A percentile compares a stretch with the other conserved stretches of the same genome.
phyloP scores from a whole-genome alignment of 805 yeast species.

The Kuraishia borneana region DNA sequence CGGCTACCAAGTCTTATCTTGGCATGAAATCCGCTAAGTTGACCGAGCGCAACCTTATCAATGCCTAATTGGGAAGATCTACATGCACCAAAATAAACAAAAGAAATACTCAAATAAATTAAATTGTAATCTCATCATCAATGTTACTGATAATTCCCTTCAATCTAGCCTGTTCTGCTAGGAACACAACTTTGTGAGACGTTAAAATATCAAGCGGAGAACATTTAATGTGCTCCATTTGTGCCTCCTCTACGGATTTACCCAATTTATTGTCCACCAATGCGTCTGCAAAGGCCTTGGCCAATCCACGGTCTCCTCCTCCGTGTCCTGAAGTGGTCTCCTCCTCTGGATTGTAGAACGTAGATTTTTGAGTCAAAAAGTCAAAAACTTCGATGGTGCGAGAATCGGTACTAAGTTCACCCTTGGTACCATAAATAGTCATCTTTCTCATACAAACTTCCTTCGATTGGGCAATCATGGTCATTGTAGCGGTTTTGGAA shows the following conservation, averaged over 20 bases:
- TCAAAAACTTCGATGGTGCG: constrained; percentile 10
- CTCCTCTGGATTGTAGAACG: constrained; percentile 4
- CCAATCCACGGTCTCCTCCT: constrained; percentile 14
- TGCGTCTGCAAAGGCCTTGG: constrained; percentile 11
- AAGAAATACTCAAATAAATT: no score
- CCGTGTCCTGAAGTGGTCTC: constrained; percentile 13
- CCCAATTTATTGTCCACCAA: constrained; percentile 7
- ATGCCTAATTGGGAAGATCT: no score
- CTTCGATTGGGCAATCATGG: constrained; percentile 12
- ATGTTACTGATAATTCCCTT: neutral
- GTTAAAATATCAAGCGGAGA: constrained; percentile 11
- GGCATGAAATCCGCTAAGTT: no score
- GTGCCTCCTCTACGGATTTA: constrained; percentile 7
- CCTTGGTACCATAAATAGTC: constrained; percentile 11
- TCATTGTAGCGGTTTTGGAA: constrained; percentile 12
- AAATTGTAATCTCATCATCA: neutral
- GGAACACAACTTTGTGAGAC: constrained; percentile 12
- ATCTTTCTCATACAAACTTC: constrained; percentile 11
- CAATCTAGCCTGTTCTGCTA: constrained; percentile 11
- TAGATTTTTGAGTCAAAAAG: constrained; percentile 7
- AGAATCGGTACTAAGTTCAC: constrained; percentile 11
- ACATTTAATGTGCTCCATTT: constrained; percentile 7
- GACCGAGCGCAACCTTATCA: no score
- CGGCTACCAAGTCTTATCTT: no score
- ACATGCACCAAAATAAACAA: no score